Base-by-base conservation (phyloP, 331 rosid genomes). In the Malus hybrid region DNA sequence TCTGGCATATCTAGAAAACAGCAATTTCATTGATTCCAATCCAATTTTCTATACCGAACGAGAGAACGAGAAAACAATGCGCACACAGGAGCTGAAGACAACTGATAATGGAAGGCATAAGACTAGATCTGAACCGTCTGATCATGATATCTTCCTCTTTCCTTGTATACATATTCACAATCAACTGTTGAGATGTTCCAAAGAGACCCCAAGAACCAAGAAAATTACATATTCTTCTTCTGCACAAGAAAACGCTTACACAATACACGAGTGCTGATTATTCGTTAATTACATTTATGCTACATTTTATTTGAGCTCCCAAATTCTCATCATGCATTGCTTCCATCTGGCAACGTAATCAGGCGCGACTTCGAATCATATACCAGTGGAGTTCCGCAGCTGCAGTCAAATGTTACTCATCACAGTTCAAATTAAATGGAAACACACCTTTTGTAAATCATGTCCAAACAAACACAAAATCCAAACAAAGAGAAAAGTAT, bases 341-440 rank as follows among this genome's bases (percentile, higher is more conserved):
- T 85, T 85, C 96, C 90, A 85, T 91, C 97, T 16, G 97, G 93
- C 83, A 94, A 84, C 63, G 98, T 91, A 55, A 94, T 94, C 89
- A 94, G 79, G 75, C 98, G 96, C 13, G 98, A 63, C 13, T 57
- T 82, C 63, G 93, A 87, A 82, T 94, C 80, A 77, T 66, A 94
- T 22, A 87, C 80, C 97, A 91, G 5, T 19, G 61, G 85, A 62
- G 97, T 90, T 59, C 76, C 88, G 79, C 97, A 94, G 81, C 97
- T 94, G 93, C 80, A 69, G 20, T 69, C 79, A 65, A 75, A 74
- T 18, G 52, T 62, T 24, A 67, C 32, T 72, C 44, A 28, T 34
- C 22, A 60, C 60, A 42, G 57, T 82, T 78, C 79, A 63, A 88
- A 71, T 36, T 77, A 22, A 12, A 27, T 42, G 2, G 10, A 56